Percentiles rank a stretch among this genome's conserved stretches.
phyloP scores from a whole-genome alignment of 192 early-diverging fungal species.

The Umbelopsis vinacea region DNA sequence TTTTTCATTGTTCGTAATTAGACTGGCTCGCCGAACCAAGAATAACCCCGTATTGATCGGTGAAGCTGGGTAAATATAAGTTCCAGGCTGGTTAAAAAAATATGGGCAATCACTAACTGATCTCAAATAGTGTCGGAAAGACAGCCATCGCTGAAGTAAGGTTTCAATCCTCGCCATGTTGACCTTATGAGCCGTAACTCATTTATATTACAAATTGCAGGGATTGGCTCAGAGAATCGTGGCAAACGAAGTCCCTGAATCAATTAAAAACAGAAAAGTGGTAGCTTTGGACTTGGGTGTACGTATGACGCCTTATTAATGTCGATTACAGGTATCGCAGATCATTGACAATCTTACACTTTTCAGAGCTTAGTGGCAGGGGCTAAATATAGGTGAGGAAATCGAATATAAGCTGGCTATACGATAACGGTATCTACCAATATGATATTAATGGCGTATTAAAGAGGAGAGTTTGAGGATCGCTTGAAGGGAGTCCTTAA shows the following conservation, averaged over 20 bases:
- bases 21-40: constrained; percentile 70
- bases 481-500: constrained; percentile 74
- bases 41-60: constrained; percentile 81
- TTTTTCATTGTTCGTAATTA: constrained; percentile 32
- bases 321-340: neutral
- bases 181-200: neutral
- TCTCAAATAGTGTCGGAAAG: constrained; percentile 61
- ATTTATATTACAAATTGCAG: neutral
- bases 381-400: constrained; percentile 68
- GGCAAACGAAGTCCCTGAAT: constrained; percentile 77
- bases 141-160: constrained; percentile 75
- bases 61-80: constrained; percentile 63
- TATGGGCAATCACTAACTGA: neutral
- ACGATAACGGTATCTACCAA: neutral
- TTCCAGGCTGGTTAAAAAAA: neutral
- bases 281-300: constrained; percentile 75
- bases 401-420: neutral
- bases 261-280: constrained; percentile 74
- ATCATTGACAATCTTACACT: constrained; percentile 22
- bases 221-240: constrained; percentile 80
- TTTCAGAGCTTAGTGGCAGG: constrained; percentile 61
- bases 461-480: constrained; percentile 83
- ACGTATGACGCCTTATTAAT: neutral
- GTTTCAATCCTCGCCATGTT: neutral
- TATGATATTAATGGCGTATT: neutral